phyloP scores from a whole-genome alignment of 2,329 filamentous ascomycete species.

The Xylaria sp. region DNA sequence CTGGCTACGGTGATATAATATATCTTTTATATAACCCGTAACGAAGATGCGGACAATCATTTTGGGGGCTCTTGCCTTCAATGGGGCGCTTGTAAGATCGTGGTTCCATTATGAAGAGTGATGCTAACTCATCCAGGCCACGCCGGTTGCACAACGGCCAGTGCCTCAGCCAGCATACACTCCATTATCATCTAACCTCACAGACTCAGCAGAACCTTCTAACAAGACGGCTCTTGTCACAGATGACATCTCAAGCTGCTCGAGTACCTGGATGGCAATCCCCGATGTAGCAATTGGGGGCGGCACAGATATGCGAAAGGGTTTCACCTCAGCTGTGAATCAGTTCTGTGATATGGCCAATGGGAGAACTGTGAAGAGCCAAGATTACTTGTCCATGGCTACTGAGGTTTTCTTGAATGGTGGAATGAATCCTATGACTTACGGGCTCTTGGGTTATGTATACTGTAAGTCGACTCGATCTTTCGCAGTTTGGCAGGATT shows the following conservation, averaged over 20 bases:
- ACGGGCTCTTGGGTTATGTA: slow-evolving; percentile 47
- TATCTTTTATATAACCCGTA: background rate
- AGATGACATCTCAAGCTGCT: slow-evolving; percentile 47
- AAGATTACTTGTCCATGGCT: slow-evolving; percentile 46
- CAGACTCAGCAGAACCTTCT: slow-evolving; percentile 12
- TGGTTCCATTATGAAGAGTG: slow-evolving; percentile 4
- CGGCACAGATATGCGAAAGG: slow-evolving; percentile 44
- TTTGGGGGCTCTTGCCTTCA: slow-evolving; percentile 16
- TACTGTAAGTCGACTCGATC: slow-evolving; percentile 41
- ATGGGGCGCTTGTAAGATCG: slow-evolving; percentile 31
- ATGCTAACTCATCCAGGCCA: slow-evolving; percentile 34
- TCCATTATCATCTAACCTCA: slow-evolving; percentile 25
- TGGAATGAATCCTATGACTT: slow-evolving; percentile 41
- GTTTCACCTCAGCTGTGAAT: slow-evolving; percentile 44
- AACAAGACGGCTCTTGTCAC: slow-evolving; percentile 32
- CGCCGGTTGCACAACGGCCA: slow-evolving; percentile 25
- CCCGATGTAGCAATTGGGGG: slow-evolving; percentile 44
- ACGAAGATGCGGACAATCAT: slow-evolving; percentile 26
- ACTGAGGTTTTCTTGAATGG: slow-evolving; percentile 46
- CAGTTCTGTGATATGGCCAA: slow-evolving; percentile 43
- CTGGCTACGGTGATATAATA: background rate
- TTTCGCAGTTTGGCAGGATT: background rate
- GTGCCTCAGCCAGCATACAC: slow-evolving; percentile 11
- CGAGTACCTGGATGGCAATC: slow-evolving; percentile 43
- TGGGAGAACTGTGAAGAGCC: slow-evolving; percentile 39